Base-by-base conservation (phyloP, 2,329 filamentous ascomycete genomes). In the Calcarisporium arbuscula region DNA sequence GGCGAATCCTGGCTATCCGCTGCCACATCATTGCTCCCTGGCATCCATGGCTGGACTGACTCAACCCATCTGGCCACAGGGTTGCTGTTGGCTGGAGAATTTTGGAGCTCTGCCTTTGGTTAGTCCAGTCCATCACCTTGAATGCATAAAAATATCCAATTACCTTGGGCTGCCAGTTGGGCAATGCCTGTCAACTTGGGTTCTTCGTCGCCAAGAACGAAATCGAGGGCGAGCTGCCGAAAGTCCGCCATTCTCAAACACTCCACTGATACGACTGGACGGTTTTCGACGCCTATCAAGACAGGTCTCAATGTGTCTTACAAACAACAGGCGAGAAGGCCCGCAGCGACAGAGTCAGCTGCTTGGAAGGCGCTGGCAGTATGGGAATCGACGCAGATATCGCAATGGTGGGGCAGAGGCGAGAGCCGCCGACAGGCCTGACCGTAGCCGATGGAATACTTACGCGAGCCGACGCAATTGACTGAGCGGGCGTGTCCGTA, bases 31-130 rank as follows among this genome's bases (percentile, higher is more conserved):
- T 61, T 56, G 34, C 53, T 58, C 7, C 57, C 59, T 12, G 65
- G 65, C 60, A 75, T 71, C 72, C 72, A 75, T 35, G 62, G 64
- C 44, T 70, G 65, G 36, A 75, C 68, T 22, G 71, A 69, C 29
- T 71, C 65, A 19, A 73, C 71, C 71, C 71, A 75, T 48, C 69
- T 66, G 12, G 67, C 68, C 28, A 75, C 60, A 4, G 66, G 60
- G 30, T 67, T 60, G 30, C 66, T 62, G 43, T 54, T 63, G 26
- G 64, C 54, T 0, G 62, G 44, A 7, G 65, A 58, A 35, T 51
- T 54, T 49, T 71, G 57, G 16, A 74, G 69, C 40, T 64, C 68
- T 70, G 16, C 22, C 14, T 25, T 25, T 14, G 22, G 22, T 25
- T 14, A 25, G 22, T 3, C 10, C 22, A 25, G 10, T 9, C 14